These are phyloP conservation scores for Aspergillus neoniger DNA, from an alignment of 2,329 filamentous ascomycete species.

Conservation along the genomic window DNA sequence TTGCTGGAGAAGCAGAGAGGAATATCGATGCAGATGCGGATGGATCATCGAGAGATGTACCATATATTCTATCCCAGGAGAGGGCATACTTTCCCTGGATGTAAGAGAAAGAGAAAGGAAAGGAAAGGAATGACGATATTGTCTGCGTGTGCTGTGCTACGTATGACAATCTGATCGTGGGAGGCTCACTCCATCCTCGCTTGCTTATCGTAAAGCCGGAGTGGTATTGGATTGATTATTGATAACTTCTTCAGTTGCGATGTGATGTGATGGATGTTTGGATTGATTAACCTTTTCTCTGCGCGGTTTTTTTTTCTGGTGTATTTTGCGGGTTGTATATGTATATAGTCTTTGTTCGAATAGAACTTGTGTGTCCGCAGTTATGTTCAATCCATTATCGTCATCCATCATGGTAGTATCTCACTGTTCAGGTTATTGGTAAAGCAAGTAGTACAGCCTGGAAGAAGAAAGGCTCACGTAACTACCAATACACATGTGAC, in stretches of 20 bases:
- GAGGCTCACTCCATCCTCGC: background rate
- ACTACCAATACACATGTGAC: background rate
- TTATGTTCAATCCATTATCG: background rate
- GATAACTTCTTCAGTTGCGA: background rate
- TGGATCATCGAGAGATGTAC: too few species aligned
- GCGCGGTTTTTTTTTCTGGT: background rate
- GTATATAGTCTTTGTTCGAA: constrained; percentile 17
- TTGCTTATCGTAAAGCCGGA: background rate
- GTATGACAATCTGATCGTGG: background rate
- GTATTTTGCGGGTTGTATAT: constrained; percentile 20
- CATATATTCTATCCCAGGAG: too few species aligned
- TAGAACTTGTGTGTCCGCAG: constrained; percentile 11
- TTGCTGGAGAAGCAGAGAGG: too few species aligned
- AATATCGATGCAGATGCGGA: too few species aligned
- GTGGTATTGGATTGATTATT: background rate
- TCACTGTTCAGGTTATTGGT: too few species aligned
- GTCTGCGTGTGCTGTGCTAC: background rate
- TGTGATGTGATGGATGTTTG: background rate
- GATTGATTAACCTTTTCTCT: background rate
- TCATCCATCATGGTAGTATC: too few species aligned
- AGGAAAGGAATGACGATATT: background rate
- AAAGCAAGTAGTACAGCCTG: too few species aligned
- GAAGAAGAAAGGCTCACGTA: too few species aligned
- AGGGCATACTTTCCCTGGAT: too few species aligned
- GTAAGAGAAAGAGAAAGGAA: too few species aligned